Percentiles rank a stretch among this genome's conserved stretches.
Conservation (phyloP, 257 asterid genomes). For the Solanum bukasovii region DNA sequence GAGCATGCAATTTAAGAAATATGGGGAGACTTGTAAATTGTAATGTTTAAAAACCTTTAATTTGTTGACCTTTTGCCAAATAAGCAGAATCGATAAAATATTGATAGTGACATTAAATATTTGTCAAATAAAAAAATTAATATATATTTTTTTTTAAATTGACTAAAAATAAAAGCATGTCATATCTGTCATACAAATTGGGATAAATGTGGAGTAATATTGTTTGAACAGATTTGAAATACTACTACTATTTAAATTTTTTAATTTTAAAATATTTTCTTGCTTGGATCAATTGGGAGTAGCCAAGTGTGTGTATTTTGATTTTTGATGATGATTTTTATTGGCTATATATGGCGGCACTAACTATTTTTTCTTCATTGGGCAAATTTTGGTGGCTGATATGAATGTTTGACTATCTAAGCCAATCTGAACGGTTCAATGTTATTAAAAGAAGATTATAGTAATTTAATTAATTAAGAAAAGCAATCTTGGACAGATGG, state of each 20-base stretch:
- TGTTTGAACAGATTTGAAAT: background rate
- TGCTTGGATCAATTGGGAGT: background rate
- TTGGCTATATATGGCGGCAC: slow-evolving; percentile 14
- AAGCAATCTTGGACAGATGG: background rate
- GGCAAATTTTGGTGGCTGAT: slow-evolving; percentile 12
- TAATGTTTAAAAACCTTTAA: no score
- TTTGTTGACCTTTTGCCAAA: no score
- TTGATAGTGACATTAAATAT: no score
- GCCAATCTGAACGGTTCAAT: background rate
- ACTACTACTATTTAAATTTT: no score
- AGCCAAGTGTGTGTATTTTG: background rate
- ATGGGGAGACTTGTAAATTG: background rate
- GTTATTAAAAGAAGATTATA: background rate
- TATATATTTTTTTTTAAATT: no score
- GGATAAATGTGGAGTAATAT: background rate
- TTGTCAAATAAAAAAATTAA: no score
- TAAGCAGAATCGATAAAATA: no score
- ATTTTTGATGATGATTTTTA: background rate
- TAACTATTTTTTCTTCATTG: slow-evolving; percentile 8
- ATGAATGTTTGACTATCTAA: slow-evolving; percentile 13
- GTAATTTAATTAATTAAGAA: background rate
- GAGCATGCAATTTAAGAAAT: background rate
- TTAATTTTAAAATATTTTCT: background rate
- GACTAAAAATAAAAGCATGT: no score
- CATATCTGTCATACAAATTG: background rate